Evolutionary conservation across 2,329 filamentous ascomycete species (phyloP).

Genomic region (Plenodomus lindquistii): DNA sequence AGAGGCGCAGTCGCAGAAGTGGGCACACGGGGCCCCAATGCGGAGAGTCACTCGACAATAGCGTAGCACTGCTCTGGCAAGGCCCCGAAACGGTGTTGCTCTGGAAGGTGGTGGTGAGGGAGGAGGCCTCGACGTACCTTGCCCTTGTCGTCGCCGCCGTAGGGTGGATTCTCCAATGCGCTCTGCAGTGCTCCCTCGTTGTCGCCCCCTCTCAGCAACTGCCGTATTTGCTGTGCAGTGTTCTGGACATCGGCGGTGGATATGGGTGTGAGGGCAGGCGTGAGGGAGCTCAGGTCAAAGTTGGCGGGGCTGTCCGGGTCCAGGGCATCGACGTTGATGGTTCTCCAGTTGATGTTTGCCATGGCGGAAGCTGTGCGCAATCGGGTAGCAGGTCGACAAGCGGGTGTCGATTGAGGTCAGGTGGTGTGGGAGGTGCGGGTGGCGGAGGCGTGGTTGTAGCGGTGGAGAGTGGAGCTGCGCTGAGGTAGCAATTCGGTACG

Average conservation of each 20-base stretch:
- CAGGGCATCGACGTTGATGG: slow-evolving; percentile 90
- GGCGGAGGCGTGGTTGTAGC: neutral
- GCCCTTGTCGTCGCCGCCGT: slow-evolving; percentile 57
- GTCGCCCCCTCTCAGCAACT: slow-evolving; percentile 85
- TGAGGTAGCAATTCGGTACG: slow-evolving; percentile 27
- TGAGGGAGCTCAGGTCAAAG: slow-evolving; percentile 85
- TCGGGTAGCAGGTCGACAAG: slow-evolving; percentile 1
- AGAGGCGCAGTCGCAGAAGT: slow-evolving; percentile 24
- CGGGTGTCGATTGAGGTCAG: slow-evolving; percentile 5
- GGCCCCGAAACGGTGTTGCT: slow-evolving; percentile 6
- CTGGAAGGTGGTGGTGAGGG: slow-evolving; percentile 12
- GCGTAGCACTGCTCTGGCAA: slow-evolving; percentile 15
- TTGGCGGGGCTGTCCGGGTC: slow-evolving; percentile 88
- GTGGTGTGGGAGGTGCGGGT: neutral
- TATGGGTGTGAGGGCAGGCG: slow-evolving; percentile 74
- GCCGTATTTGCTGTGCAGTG: slow-evolving; percentile 79
- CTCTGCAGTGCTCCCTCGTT: slow-evolving; percentile 82
- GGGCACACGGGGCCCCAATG: slow-evolving; percentile 11
- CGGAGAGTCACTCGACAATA: slow-evolving; percentile 29
- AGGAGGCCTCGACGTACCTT: slow-evolving; percentile 50
- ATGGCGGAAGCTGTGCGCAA: slow-evolving; percentile 33
- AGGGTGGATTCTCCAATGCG: slow-evolving; percentile 84
- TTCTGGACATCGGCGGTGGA: slow-evolving; percentile 78
- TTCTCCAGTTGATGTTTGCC: slow-evolving; percentile 69
- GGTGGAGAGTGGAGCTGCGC: slow-evolving; percentile 1